phyloP scores from a whole-genome alignment of 257 asterid genomes.

The Phtheirospermum japonicum region DNA sequence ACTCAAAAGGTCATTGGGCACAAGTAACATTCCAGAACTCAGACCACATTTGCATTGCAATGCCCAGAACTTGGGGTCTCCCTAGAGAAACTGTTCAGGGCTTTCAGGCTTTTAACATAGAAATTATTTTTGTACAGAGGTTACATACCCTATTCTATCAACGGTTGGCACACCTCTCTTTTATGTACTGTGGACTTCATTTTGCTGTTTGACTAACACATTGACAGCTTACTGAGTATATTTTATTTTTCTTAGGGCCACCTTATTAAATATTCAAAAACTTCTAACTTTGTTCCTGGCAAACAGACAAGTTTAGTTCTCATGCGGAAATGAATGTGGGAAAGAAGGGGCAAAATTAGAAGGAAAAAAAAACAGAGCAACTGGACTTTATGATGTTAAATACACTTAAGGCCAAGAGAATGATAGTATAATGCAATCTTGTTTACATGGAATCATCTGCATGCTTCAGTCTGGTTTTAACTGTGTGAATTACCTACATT shows the following conservation, averaged over 20 bases:
- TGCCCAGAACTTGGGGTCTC: neutral
- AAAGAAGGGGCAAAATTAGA: slow-evolving; percentile 5
- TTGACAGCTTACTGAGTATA: slow-evolving; percentile 10
- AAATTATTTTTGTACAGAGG: neutral
- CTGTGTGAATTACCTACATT: slow-evolving; percentile 1
- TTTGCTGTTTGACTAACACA: slow-evolving; percentile 7
- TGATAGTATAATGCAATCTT: neutral
- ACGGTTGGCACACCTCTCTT: slow-evolving; percentile 5
- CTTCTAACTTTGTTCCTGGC: neutral
- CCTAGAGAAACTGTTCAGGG: slow-evolving; percentile 7
- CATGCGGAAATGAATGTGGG: slow-evolving; percentile 14
- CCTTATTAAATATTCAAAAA: slow-evolving; percentile 9
- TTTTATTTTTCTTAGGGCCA: slow-evolving; percentile 6
- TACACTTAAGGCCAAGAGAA: slow-evolving; percentile 15
- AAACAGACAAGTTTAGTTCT: neutral
- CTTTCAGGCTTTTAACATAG: neutral
- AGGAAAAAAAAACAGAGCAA: neutral
- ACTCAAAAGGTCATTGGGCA: neutral
- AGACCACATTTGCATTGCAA: slow-evolving; percentile 7
- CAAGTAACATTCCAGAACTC: slow-evolving; percentile 11
- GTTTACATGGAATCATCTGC: slow-evolving; percentile 1
- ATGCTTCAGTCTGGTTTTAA: neutral
- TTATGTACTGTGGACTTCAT: slow-evolving; percentile 11
- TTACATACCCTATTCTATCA: slow-evolving; percentile 9
- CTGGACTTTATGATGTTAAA: slow-evolving; percentile 16